Evolutionary conservation across 2,329 filamentous ascomycete genomes (phyloP), one percentile per base, ranked within the genome.

Genomic region (Aspergillus melleus): DNA sequence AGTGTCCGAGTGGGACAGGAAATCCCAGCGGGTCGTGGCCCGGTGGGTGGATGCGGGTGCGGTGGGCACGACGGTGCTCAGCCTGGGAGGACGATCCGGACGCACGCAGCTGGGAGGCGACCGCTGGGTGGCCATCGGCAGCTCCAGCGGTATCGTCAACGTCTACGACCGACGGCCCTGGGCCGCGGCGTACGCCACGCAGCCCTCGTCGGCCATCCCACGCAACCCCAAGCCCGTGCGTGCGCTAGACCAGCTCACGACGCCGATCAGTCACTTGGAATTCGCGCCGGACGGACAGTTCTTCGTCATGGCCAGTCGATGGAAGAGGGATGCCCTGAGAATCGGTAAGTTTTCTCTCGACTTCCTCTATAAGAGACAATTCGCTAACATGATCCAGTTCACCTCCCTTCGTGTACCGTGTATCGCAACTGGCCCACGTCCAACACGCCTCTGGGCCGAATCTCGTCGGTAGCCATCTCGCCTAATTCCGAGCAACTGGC

Each of bases 371-470:
- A 10, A 10, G 26, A 10, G 42, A 14, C 14, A 42, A 46, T 54
- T 54, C 6, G 5, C 58, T 66, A 56, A 55, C 16, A 9, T 36
- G 11, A 24, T 54, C 26, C 65, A 79, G 92, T 94, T 32, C 95
- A 99, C 76, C 79, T 99, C 66, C 93, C 94, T 0, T 93, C 86
- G 67, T 96, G 92, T 75, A 96, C 92, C 1, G 91, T 98, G 20
- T 99, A 95, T 82, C 88, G 89, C 70, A 99, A 99, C 77, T 99
- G 95, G 95, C 95, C 95, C 24, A 99, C 94, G 56, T 86, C 88
- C 64, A 88, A 90, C 74, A 99, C 95, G 58, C 92, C 93, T 0
- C 77, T 99, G 62, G 95, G 95, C 0, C 84, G 92, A 60, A 88
- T 98, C 65, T 90, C 91, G 2, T 83, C 87, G 1, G 85, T 92